A percentile compares a stretch with the other conserved stretches of the same genome.
Evolutionary conservation across 805 yeast genomes (phyloP).

Genomic region (Ogataea corticis): DNA sequence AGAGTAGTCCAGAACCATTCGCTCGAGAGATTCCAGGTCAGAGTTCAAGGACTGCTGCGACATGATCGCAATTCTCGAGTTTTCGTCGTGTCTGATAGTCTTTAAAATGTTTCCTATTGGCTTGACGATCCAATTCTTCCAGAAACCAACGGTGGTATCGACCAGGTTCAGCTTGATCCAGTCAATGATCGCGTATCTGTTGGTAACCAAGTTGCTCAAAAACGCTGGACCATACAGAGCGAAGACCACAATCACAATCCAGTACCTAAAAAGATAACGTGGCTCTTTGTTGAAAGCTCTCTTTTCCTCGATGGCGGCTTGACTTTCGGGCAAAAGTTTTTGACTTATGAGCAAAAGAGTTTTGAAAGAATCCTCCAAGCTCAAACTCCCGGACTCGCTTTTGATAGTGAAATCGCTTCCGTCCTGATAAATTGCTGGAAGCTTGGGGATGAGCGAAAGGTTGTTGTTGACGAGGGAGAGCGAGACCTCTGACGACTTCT

Average conservation of each 20-base stretch:
- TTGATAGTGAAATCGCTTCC: neutral
- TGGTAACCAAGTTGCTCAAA: slow-evolving; percentile 43
- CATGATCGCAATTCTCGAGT: slow-evolving; percentile 70
- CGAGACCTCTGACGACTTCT: neutral
- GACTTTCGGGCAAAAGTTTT: slow-evolving; percentile 8
- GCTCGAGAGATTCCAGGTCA: slow-evolving; percentile 75
- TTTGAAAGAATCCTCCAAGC: slow-evolving; percentile 14
- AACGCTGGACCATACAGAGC: slow-evolving; percentile 56
- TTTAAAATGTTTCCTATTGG: slow-evolving; percentile 72
- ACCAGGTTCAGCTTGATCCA: slow-evolving; percentile 62
- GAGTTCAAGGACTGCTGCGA: slow-evolving; percentile 76
- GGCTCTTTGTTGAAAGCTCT: slow-evolving; percentile 38
- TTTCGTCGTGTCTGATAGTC: slow-evolving; percentile 83
- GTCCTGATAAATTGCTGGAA: neutral
- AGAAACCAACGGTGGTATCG: slow-evolving; percentile 67
- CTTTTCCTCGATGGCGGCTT: slow-evolving; percentile 1
- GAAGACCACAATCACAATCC: slow-evolving; percentile 48
- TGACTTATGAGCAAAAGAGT: slow-evolving; percentile 8
- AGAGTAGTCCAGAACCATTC: slow-evolving; percentile 83
- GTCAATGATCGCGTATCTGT: slow-evolving; percentile 50
- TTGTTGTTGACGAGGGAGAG: neutral
- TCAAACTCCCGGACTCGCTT: neutral
- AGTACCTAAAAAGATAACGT: slow-evolving; percentile 48
- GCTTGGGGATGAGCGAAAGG: too few species aligned
- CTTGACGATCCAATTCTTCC: slow-evolving; percentile 78